These are phyloP conservation scores for Cubamyces sp. DNA, from an alignment of 768 basidiomycete genomes.

Conservation along the genomic window DNA sequence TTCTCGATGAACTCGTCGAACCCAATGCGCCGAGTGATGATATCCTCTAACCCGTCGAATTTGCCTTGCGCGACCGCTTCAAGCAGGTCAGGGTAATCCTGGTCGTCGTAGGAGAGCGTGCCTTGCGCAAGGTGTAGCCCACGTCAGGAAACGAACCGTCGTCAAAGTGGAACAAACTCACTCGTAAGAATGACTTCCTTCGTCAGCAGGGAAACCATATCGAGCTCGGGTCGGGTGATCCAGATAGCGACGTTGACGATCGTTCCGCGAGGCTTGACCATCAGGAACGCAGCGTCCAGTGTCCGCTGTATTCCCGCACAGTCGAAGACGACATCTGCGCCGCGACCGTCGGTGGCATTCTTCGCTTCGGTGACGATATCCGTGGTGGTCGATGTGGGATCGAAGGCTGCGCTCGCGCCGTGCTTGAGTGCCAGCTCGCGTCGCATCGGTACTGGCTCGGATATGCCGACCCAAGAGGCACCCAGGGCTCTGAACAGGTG, in stretches of 20 bases:
- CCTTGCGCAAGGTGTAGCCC: slow-evolving; percentile 28
- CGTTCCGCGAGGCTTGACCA: slow-evolving; percentile 43
- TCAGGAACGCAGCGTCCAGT: slow-evolving; percentile 41
- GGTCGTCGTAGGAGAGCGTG: slow-evolving; percentile 44
- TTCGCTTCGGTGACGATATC: slow-evolving; percentile 35
- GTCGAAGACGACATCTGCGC: slow-evolving; percentile 52
- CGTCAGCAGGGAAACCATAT: slow-evolving; percentile 41
- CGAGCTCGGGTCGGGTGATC: slow-evolving; percentile 41
- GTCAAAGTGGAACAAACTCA: slow-evolving; percentile 18
- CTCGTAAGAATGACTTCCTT: slow-evolving; percentile 47
- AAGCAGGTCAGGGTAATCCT: slow-evolving; percentile 45
- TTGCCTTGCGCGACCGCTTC: slow-evolving; percentile 43
- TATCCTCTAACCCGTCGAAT: slow-evolving; percentile 42
- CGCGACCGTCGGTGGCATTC: slow-evolving; percentile 36
- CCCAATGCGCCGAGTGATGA: slow-evolving; percentile 47
- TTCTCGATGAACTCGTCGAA: slow-evolving; percentile 48
- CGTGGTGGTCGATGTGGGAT: slow-evolving; percentile 34
- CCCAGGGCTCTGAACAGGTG: slow-evolving; percentile 27
- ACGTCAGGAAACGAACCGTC: background rate
- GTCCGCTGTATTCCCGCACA: slow-evolving; percentile 48
- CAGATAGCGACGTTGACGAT: slow-evolving; percentile 49
- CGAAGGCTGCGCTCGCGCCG: slow-evolving; percentile 43
- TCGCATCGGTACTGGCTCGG: slow-evolving; percentile 46
- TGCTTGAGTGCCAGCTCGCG: slow-evolving; percentile 42
- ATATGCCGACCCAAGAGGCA: slow-evolving; percentile 40